Percentiles rank a stretch among this genome's conserved stretches.
These are phyloP conservation scores for Coemansia erecta DNA, from an alignment of 192 early-diverging fungal species.

Conservation along the genomic window DNA sequence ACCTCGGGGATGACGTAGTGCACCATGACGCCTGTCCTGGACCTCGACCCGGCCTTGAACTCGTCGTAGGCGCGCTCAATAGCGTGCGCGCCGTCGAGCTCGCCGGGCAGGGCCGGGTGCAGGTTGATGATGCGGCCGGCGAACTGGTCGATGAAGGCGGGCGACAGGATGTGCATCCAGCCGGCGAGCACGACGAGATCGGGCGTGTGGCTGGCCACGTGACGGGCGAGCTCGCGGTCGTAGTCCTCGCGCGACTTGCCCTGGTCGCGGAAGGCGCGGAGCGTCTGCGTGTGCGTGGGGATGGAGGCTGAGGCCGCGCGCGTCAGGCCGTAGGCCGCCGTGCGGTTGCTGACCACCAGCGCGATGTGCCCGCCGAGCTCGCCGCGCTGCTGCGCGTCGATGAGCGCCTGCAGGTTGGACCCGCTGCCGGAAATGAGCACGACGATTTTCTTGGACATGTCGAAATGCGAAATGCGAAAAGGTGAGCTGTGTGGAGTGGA, in stretches of 20 bases:
- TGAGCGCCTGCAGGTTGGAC: conserved; percentile 94
- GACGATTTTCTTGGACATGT: conserved; percentile 58
- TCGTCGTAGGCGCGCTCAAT: conserved; percentile 94
- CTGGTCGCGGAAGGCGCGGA: conserved; percentile 81
- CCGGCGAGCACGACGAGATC: conserved; percentile 93
- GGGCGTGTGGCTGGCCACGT: conserved; percentile 55
- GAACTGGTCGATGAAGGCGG: conserved; percentile 77
- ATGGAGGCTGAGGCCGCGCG: conserved; percentile 81
- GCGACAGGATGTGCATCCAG: conserved; percentile 97
- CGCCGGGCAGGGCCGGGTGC: conserved; percentile 94
- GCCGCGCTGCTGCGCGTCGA: conserved; percentile 67
- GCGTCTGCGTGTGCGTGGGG: conserved; percentile 74
- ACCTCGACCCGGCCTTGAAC: conserved; percentile 71
- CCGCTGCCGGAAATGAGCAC: conserved; percentile 95
- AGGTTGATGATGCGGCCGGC: conserved; percentile 82
- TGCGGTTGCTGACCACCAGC: conserved; percentile 88
- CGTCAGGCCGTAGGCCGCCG: conserved; percentile 82
- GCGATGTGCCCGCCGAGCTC: conserved; percentile 65
- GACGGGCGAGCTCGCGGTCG: conserved; percentile 78
- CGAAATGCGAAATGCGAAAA: background rate
- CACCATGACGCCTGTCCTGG: conserved; percentile 82
- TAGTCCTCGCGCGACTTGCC: conserved; percentile 85
- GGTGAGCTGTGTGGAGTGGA: too few species aligned
- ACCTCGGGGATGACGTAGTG: conserved; percentile 96
- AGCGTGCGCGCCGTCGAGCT: conserved; percentile 95